Conservation (phyloP, 108 stramenopile species). For the Schizochytrium sp. region DNA sequence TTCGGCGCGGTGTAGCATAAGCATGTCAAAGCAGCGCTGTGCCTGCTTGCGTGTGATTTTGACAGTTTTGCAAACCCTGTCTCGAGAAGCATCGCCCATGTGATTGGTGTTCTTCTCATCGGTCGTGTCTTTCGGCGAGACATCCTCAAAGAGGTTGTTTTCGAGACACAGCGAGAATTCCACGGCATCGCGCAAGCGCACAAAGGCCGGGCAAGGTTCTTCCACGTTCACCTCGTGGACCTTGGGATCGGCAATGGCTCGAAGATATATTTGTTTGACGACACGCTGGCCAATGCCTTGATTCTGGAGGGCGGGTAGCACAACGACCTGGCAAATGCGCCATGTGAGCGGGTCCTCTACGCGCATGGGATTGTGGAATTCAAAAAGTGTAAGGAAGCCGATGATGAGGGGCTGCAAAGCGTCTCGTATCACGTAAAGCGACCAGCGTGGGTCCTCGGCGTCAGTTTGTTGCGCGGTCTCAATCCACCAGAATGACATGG, state of each 20-base stretch:
- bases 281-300: not conserved
- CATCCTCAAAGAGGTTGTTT: not conserved
- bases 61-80: not conserved
- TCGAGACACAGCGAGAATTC: not conserved
- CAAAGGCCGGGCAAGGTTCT: not conserved
- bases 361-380: not conserved
- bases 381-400: not conserved
- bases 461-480: conserved; percentile 5
- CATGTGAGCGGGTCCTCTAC: not conserved
- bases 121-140: not conserved
- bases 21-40: not conserved
- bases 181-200: not conserved
- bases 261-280: not conserved
- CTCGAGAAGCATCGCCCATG: not conserved
- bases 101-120: not conserved
- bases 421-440: not conserved
- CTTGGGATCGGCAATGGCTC: not conserved
- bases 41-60: not conserved
- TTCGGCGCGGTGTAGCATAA: not conserved
- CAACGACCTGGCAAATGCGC: conserved; percentile 8
- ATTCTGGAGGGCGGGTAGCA: not conserved
- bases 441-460: not conserved
- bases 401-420: not conserved
- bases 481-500: conserved; percentile 11
- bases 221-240: not conserved